Evolutionary conservation across 495 filamentous ascomycete species (phyloP), one percentile per base, ranked within the genome.

Genomic region (Polyplosphaeria fusca): DNA sequence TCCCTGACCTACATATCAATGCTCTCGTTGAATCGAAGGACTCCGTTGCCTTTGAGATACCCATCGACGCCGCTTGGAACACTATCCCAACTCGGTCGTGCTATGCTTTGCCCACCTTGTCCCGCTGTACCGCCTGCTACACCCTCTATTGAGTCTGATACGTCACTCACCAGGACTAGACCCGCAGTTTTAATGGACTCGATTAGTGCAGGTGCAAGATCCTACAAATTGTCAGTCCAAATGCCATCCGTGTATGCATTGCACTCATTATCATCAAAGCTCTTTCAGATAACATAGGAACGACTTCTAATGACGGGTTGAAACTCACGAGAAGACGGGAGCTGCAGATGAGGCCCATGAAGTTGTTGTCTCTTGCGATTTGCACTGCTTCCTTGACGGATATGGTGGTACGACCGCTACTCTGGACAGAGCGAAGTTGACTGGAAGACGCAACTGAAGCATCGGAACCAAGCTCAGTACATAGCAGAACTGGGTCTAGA

Each of bases 381-480:
- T 91, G 79, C 16, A 96, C 94, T 19, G 88, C 89, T 67, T 97
- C 92, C 73, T 97, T 97, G 52, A 97, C 86, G 2, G 89, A 95
- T 61, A 86, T 86, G 2, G 84, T 84, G 55, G 80, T 79, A 47
- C 81, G 77, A 4, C 87, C 87, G 63, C 83, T 87, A 58, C 78
- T 88, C 68, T 66, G 76, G 67, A 67, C 79, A 61, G 67, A 73
- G 68, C 54, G 74, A 35, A n/a, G 61, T 32, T 58, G 60, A 62
- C 25, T 58, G 47, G 42, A 58, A 42, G 49, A 49, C 43, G 60
- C 26, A 4, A 56, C 38, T n/a, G 50, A 26, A 14, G 45, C 62
- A 24, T 75, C 70, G 18, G 79, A 68, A 64, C 89, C 90, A 44
- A 97, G 80, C 48, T 95, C 89, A 68, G 97, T 96, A 74, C 91